Evolutionary conservation across 257 asterid genomes (phyloP).

Genomic region (Linderniella brevidens): DNA sequence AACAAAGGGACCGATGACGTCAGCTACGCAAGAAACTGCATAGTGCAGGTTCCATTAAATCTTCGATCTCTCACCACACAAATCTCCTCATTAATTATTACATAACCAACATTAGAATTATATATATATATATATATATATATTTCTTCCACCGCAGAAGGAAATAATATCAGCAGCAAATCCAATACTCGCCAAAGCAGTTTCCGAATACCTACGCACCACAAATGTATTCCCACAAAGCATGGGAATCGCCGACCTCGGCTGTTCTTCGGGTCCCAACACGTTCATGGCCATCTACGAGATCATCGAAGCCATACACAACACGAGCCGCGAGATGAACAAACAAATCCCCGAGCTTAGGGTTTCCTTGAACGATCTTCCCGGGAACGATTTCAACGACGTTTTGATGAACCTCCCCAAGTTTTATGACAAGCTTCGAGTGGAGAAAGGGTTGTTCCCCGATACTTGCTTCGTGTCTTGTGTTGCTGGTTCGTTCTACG

Average conservation of each 20-base stretch:
- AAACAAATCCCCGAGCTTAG: slow-evolving; percentile 29
- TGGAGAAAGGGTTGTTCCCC: slow-evolving; percentile 13
- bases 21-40: slow-evolving; percentile 44
- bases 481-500: slow-evolving; percentile 45
- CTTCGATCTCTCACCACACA: too few species aligned
- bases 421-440: slow-evolving; percentile 15
- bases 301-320: slow-evolving; percentile 17
- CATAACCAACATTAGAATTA: too few species aligned
- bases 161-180: slow-evolving; percentile 27
- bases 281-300: slow-evolving; percentile 17
- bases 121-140: too few species aligned
- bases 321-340: slow-evolving; percentile 1
- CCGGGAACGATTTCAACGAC: slow-evolving; percentile 48
- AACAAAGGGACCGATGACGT: slow-evolving; percentile 42
- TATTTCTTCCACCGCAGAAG: slow-evolving; percentile 25
- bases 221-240: slow-evolving; percentile 12
- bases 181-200: slow-evolving; percentile 23
- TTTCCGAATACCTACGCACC: slow-evolving; percentile 13
- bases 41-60: slow-evolving; percentile 22
- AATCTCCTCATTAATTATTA: neutral
- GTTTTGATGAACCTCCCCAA: slow-evolving; percentile 34
- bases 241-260: slow-evolving; percentile 57
- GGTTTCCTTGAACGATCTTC: slow-evolving; percentile 54
- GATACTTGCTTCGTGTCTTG: slow-evolving; percentile 30
- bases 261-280: slow-evolving; percentile 67